Evolutionary conservation across 768 basidiomycete genomes (phyloP), one percentile per base, ranked within the genome.

Genomic region (Phlebiopsis flavidoalba): DNA sequence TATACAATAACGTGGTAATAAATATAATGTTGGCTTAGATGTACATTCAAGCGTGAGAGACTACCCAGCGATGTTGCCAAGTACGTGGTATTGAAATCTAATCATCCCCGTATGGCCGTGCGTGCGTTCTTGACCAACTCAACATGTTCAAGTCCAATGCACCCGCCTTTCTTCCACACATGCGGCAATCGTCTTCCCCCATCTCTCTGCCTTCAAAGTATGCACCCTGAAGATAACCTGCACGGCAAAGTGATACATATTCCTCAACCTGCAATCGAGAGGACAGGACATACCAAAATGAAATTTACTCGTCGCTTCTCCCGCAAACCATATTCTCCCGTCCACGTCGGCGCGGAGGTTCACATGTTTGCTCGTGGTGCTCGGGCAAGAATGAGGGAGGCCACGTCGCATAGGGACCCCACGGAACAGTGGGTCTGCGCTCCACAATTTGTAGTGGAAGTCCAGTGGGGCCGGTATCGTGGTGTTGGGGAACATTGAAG

Each of bases 391-490:
- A 87, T 3, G 83, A 77, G 0, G 88, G 77, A 0, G 86, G 87
- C 86, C 86, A 89, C 61, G 87, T 89, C 21, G 83, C 84, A 64
- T 85, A 89, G 3, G 85, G 83, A 17, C 7, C 4, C 85, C 85
- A 21, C 84, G 77, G 69, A 77, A 84, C 31, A 73, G 71, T 3
- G 80, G 78, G 65, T 88, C 77, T 12, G 70, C 69, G 50, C 75
- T 64, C 88, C 88, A 89, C 3, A 77, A 71, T 3, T 79, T 77
- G 63, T 84, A 79, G 66, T 77, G 76, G 68, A 89, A 83, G 33
- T 78, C 83, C 5, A 75, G 63, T 0, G 88, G 86, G 3, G 79
- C 77, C 6, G 86, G 86, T 11, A 89, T 75, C 3, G 73, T 74
- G 53, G 72, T 71, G 57, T 80, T 73, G 2, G 83, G 84, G 70